Conservation (phyloP, 257 asterid genomes). For the Solanum paucissectum region DNA sequence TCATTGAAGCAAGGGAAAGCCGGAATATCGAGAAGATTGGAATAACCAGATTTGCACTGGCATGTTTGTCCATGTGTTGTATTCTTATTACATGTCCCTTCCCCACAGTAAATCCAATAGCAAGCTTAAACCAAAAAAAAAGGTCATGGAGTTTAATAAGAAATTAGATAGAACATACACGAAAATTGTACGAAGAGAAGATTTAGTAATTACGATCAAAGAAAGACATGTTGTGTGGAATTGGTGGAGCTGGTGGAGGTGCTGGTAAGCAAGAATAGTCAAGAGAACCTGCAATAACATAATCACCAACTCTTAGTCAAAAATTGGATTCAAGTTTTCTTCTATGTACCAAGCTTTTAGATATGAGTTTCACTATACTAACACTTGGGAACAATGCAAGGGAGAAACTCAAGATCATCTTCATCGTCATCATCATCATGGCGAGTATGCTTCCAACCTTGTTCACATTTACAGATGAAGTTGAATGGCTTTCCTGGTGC, state of each 20-base stretch:
- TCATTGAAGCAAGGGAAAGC: conserved; percentile 63
- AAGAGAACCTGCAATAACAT: conserved; percentile 37
- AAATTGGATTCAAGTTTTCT: not conserved
- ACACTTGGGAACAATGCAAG: conserved; percentile 72
- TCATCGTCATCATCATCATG: conserved; percentile 18
- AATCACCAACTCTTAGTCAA: not conserved
- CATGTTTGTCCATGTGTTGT: conserved; percentile 40
- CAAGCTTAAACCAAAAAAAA: conserved; percentile 31
- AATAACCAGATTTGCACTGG: conserved; percentile 43
- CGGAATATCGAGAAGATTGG: conserved; percentile 46
- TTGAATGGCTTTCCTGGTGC: conserved; percentile 28
- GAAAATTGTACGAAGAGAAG: not conserved
- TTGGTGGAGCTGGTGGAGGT: conserved; percentile 51
- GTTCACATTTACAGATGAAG: conserved; percentile 52
- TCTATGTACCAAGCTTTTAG: not conserved
- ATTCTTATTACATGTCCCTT: conserved; percentile 48
- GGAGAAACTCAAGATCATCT: conserved; percentile 34
- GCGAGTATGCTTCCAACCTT: conserved; percentile 63
- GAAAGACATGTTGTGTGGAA: conserved; percentile 40
- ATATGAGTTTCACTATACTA: not conserved
- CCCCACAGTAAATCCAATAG: conserved; percentile 67
- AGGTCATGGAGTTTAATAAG: not conserved
- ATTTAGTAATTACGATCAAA: conserved; percentile 43
- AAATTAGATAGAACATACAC: not conserved
- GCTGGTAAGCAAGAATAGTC: conserved; percentile 81